A percentile compares a stretch with the other conserved stretches of the same genome.
phyloP scores from a whole-genome alignment of 768 basidiomycete species.

The Lepiota venenata region DNA sequence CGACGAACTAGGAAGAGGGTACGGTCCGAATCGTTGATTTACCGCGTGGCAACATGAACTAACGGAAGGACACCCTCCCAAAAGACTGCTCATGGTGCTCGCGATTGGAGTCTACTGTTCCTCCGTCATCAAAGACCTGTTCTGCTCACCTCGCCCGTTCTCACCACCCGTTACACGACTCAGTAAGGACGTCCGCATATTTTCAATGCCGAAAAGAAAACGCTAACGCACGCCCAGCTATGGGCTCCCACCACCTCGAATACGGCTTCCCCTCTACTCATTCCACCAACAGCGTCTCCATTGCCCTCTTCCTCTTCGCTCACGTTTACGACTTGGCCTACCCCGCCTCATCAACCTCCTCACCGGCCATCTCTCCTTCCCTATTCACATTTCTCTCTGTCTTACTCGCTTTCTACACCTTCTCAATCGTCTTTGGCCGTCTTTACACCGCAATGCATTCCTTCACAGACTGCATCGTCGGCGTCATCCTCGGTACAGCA shows the following conservation, averaged over 20 bases:
- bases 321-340: conserved; percentile 53
- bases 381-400: conserved; percentile 39
- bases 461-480: conserved; percentile 68
- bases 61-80: background rate
- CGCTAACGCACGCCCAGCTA: conserved; percentile 38
- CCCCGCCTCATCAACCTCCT: conserved; percentile 15
- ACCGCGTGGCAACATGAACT: background rate
- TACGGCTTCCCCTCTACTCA: conserved; percentile 98
- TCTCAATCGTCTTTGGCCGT: conserved; percentile 75
- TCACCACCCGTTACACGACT: conserved; percentile 89
- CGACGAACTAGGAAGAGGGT: conserved; percentile 70
- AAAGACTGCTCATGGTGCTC: conserved; percentile 65
- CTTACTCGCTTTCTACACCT: conserved; percentile 53
- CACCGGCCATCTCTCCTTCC: conserved; percentile 40
- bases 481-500: conserved; percentile 57
- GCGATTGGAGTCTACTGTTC: conserved; percentile 83
- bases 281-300: conserved; percentile 86
- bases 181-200: conserved; percentile 43
- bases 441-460: conserved; percentile 90
- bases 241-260: conserved; percentile 80
- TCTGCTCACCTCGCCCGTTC: conserved; percentile 88
- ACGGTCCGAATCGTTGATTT: conserved; percentile 24
- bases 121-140: conserved; percentile 84
- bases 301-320: conserved; percentile 77
- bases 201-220: background rate